phyloP scores from a whole-genome alignment of 768 basidiomycete genomes.

The Lactarius pseudohatsudake region DNA sequence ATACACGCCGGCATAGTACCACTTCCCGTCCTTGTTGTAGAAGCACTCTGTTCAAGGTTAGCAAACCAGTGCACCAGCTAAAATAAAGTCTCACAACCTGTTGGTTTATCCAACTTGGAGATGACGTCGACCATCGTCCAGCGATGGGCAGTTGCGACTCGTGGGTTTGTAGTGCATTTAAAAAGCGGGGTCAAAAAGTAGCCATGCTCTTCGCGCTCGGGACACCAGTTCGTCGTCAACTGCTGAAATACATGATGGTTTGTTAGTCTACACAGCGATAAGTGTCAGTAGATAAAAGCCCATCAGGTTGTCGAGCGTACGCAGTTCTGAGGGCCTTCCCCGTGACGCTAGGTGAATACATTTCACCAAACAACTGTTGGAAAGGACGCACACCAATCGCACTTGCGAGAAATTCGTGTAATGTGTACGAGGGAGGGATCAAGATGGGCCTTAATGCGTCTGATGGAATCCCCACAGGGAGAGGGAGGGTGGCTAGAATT shows the following conservation, averaged over 20 bases:
- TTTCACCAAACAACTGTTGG: conserved; percentile 11
- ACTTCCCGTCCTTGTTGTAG: conserved; percentile 75
- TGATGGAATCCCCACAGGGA: conserved; percentile 62
- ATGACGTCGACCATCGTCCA: conserved; percentile 69
- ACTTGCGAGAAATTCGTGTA: conserved; percentile 68
- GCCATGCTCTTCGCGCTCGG: conserved; percentile 80
- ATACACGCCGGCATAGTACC: conserved; percentile 86
- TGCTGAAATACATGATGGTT: conserved; percentile 69
- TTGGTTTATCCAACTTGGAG: conserved; percentile 57
- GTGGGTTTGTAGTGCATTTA: conserved; percentile 79
- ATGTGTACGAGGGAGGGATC: conserved; percentile 59
- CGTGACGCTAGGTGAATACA: conserved; percentile 16
- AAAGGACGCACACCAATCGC: conserved; percentile 51
- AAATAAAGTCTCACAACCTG: conserved; percentile 43
- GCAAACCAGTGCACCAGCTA: background rate
- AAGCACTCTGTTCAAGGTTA: conserved; percentile 61
- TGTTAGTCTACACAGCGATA: conserved; percentile 46
- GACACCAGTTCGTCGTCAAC: conserved; percentile 73
- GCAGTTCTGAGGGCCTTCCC: conserved; percentile 53
- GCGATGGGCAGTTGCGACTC: conserved; percentile 71
- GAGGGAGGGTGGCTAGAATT: conserved; percentile 56
- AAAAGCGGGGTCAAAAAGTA: conserved; percentile 71
- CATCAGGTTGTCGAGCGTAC: conserved; percentile 40
- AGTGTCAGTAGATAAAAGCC: background rate
- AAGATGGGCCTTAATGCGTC: conserved; percentile 67